phyloP scores from a whole-genome alignment of 495 filamentous ascomycete species.

The Talaromyces wortmannii region DNA sequence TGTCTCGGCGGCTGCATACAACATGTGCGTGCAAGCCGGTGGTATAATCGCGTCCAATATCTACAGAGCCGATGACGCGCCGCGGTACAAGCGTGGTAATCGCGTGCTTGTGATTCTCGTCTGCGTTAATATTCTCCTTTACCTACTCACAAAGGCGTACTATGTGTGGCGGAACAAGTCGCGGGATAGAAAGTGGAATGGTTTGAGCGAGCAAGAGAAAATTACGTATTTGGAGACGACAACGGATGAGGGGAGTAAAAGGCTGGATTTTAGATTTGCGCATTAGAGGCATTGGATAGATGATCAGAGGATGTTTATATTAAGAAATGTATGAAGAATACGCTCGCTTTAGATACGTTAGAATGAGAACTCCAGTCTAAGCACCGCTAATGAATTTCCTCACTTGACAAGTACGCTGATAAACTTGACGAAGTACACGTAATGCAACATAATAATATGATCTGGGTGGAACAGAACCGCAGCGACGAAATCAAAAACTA shows the following conservation, averaged over 20 bases:
- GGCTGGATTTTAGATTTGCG: constrained; percentile 1
- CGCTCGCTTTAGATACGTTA: no score
- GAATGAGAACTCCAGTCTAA: no score
- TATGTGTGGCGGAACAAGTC: constrained; percentile 31
- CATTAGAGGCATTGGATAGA: not conserved
- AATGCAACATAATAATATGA: no score
- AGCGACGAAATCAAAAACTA: constrained; percentile 38
- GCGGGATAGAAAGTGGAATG: constrained; percentile 21
- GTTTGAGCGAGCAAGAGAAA: constrained; percentile 17
- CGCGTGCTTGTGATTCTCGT: constrained; percentile 37
- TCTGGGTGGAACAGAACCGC: no score
- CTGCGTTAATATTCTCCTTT: constrained; percentile 35
- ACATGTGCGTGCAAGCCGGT: constrained; percentile 41
- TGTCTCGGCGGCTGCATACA: constrained; percentile 51
- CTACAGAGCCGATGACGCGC: constrained; percentile 52
- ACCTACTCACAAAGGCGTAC: constrained; percentile 30
- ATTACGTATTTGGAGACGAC: constrained; percentile 26
- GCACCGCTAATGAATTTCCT: not conserved
- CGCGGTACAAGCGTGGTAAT: constrained; percentile 49
- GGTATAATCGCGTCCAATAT: constrained; percentile 50
- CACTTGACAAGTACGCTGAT: no score
- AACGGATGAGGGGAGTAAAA: constrained; percentile 28
- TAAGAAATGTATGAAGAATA: no score
- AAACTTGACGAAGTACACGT: no score
- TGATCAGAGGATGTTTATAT: no score